Conservation (phyloP, 768 basidiomycete genomes). For the Pleurotus salmoneostramineus region DNA sequence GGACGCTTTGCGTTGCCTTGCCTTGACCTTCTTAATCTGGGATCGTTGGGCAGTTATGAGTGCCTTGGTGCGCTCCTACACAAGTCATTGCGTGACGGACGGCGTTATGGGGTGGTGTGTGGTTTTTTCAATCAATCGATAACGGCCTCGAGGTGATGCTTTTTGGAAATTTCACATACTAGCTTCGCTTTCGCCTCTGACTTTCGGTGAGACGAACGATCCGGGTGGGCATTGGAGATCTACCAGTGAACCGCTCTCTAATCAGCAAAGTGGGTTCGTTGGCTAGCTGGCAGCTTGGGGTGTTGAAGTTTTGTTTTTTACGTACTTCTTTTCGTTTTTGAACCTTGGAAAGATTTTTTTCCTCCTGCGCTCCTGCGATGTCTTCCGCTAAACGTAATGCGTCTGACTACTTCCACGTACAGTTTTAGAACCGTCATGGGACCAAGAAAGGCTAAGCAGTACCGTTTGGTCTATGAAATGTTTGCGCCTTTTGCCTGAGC, state of each 20-base stretch:
- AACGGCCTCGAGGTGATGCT: neutral
- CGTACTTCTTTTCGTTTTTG: conserved; percentile 35
- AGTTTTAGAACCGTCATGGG: neutral
- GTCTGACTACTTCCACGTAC: conserved; percentile 22
- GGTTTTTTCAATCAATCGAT: neutral
- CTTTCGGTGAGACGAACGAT: conserved; percentile 3
- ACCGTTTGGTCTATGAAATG: neutral
- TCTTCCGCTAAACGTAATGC: conserved; percentile 40
- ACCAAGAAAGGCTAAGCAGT: neutral
- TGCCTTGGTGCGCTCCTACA: conserved; percentile 38
- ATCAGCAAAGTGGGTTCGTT: neutral
- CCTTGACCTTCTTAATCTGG: conserved; percentile 34
- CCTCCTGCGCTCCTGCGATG: conserved; percentile 40
- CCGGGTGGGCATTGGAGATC: neutral
- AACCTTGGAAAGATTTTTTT: conserved; percentile 33
- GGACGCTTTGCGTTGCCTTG: conserved; percentile 23
- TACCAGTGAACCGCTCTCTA: conserved; percentile 10
- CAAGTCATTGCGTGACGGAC: neutral
- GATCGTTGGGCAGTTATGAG: conserved; percentile 31
- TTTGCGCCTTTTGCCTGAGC: neutral
- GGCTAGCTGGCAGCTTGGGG: neutral
- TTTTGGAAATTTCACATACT: conserved; percentile 19
- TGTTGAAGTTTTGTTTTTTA: neutral
- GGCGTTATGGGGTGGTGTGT: neutral
- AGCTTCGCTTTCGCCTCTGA: conserved; percentile 31